A percentile compares a stretch with the other conserved stretches of the same genome.
Conservation (phyloP, 169 alveolate species). For the Toxoplasma gondii region DNA sequence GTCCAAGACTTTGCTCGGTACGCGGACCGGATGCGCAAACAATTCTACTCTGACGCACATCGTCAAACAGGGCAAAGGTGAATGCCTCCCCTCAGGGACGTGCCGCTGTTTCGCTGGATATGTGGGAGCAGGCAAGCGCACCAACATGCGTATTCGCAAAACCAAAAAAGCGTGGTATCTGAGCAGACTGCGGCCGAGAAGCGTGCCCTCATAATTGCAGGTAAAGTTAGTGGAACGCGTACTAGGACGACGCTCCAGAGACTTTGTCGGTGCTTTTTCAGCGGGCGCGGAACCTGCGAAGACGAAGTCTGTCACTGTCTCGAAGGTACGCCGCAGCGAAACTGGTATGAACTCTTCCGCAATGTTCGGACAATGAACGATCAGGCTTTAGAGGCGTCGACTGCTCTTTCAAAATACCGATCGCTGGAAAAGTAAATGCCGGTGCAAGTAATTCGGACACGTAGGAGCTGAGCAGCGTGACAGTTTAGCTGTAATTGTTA, state of each 20-base stretch:
- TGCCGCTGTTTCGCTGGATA: neutral
- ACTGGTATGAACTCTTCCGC: neutral
- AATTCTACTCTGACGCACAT: neutral
- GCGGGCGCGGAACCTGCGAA: neutral
- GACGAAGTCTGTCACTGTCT: neutral
- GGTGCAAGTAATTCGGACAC: no score
- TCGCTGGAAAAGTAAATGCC: neutral
- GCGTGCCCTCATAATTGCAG: neutral
- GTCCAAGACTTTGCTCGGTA: neutral
- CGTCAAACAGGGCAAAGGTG: neutral
- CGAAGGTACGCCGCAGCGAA: neutral
- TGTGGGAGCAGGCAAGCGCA: neutral
- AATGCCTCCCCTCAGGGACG: neutral
- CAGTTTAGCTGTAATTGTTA: no score
- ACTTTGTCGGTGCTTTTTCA: neutral
- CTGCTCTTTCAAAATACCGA: neutral
- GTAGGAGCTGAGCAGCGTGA: no score
- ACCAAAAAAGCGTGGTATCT: neutral
- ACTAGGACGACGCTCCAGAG: no score
- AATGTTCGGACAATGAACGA: neutral
- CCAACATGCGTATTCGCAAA: neutral
- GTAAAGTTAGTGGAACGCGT: neutral
- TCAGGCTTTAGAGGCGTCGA: neutral
- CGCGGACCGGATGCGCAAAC: neutral
- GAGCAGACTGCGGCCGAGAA: constrained; percentile 12